Conservation (phyloP, 495 filamentous ascomycete species). For the Podospora comata region DNA sequence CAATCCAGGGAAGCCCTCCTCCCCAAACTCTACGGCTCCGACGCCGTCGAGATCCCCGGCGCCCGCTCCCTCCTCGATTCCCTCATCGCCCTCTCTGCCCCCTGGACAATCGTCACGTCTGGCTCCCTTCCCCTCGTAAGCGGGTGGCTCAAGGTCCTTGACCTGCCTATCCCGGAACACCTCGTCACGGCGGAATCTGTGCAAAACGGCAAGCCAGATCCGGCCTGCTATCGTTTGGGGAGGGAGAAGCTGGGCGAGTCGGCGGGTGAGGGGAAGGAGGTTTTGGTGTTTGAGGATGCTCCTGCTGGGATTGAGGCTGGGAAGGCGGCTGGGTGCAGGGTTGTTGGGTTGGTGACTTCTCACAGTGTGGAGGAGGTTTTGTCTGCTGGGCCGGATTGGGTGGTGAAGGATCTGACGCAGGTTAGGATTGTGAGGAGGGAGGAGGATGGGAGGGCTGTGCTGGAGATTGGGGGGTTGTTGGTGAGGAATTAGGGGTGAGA, state of each 20-base stretch:
- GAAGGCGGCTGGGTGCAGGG: conserved; percentile 84
- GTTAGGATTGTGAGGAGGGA: conserved; percentile 52
- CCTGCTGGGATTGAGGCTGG: conserved; percentile 88
- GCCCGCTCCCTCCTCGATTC: conserved; percentile 44
- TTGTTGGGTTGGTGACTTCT: conserved; percentile 82
- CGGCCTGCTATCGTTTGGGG: conserved; percentile 77
- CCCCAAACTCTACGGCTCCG: conserved; percentile 67
- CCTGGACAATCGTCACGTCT: conserved; percentile 92
- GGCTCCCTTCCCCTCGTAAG: conserved; percentile 76
- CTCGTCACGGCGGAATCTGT: conserved; percentile 88
- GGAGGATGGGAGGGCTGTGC: conserved; percentile 47
- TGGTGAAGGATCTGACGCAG: conserved; percentile 75
- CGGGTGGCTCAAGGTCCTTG: conserved; percentile 80
- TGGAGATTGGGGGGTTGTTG: conserved; percentile 50
- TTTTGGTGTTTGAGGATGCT: conserved; percentile 88
- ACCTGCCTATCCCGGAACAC: conserved; percentile 67
- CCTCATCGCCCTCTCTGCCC: conserved; percentile 47
- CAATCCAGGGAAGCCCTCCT: conserved; percentile 72
- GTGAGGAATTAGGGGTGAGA: conserved; percentile 15
- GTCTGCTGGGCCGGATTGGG: conserved; percentile 79
- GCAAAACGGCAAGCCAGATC: conserved; percentile 79
- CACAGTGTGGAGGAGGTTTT: conserved; percentile 69
- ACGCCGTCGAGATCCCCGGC: conserved; percentile 81
- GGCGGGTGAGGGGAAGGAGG: conserved; percentile 32
- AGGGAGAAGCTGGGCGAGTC: conserved; percentile 57